Base-by-base conservation (phyloP, 345 rosid species). In the Populus alba region DNA sequence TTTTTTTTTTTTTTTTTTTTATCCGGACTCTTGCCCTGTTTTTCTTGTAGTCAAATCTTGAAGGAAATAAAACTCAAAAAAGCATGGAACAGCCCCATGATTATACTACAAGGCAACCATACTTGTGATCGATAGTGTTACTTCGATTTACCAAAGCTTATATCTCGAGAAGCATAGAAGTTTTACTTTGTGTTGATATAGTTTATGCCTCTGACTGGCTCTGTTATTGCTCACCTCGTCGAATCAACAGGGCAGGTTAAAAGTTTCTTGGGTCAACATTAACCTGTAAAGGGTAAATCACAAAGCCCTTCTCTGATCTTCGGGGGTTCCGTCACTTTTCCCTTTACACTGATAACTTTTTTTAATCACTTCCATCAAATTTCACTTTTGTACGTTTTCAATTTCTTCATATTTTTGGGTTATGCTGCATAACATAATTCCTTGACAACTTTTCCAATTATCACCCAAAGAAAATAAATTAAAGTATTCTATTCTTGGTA, bases 41-140 rank as follows among this genome's bases (percentile, higher is more conserved):
- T 53, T 22, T 7, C 20, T 22, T 22, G 7, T 49, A 55, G 12
- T 47, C 16, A 47, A 55, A 55, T 10, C 43, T 69, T 45, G 55
- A 53, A 68, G 53, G 79, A 73, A 68, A 55, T 37, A 51, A 25
- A 35, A 67, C 73, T 68, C 67, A 68, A 68, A 37, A 62, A 37
- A 25, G n/a, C 37, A 31, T 3, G 23, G 1, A 23, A 17, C 22
- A 7, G 59, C n/a, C 37, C 33, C 11, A 8, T 45, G 29, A 35
- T 75, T 22, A 47, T 51, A 3, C 38, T 20, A 29, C n/a, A 1
- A 47, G 27, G 49, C 70, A 31, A 22, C 15, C 43, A 75, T 43
- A 31, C 41, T 22, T 72, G 10, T 33, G 38, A 41, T 41, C 45
- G 45, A 33, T 66, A 33, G 13, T 33, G 12, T 33, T 27, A 6